Evolutionary conservation across 73 alveolate genomes (phyloP).

Genomic region (Tetrahymena borealis): DNA sequence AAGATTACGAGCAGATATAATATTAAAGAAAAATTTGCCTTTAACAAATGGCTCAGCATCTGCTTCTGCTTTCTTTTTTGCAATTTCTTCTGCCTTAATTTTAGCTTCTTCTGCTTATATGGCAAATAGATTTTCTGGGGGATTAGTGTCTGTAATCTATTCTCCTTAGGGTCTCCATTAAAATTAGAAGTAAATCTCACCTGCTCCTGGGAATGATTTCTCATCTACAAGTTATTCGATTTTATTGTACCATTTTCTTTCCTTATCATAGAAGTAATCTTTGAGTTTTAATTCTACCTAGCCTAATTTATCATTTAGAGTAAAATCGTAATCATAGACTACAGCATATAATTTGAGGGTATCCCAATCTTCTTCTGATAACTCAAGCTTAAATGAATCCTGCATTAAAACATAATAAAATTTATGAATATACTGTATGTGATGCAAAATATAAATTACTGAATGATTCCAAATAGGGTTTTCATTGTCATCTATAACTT

Average conservation of each 20-base stretch:
- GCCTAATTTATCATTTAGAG: conserved; percentile 7
- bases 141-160: not conserved
- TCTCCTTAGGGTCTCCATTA: conserved; percentile 17
- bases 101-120: conserved; percentile 3
- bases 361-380: conserved; percentile 6
- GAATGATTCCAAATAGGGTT: conserved; percentile 11
- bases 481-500: conserved; percentile 8
- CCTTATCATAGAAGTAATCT: not conserved
- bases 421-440: not conserved
- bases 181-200: conserved; percentile 20
- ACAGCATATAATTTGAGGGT: not conserved
- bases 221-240: conserved; percentile 1
- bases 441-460: not conserved
- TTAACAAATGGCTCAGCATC: conserved; percentile 13
- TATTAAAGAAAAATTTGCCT: conserved; percentile 2
- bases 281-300: not conserved
- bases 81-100: conserved; percentile 6
- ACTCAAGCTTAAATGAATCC: not conserved
- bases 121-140: conserved; percentile 7
- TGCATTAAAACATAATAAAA: not conserved
- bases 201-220: conserved; percentile 11
- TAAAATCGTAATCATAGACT: conserved; percentile 29
- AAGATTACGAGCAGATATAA: conserved; percentile 1
- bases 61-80: not conserved
- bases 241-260: conserved; percentile 13